These are phyloP conservation scores for Pleurotus pulmonarius DNA, from an alignment of 768 basidiomycete genomes.

Conservation along the genomic window DNA sequence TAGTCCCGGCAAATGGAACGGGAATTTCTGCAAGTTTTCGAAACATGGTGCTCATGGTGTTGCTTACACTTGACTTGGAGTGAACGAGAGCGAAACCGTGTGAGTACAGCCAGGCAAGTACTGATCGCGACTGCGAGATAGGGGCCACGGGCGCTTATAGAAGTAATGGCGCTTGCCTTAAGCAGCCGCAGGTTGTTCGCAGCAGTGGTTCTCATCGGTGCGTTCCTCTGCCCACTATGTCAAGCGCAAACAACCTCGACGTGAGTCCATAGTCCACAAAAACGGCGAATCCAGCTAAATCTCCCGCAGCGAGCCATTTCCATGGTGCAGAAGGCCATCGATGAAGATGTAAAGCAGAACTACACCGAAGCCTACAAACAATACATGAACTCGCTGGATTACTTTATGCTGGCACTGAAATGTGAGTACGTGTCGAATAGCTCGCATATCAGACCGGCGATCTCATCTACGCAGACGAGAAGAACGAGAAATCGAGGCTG, in stretches of 20 bases:
- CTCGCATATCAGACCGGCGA: neutral
- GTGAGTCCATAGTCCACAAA: constrained; percentile 16
- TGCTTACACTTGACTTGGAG: too few relatives aligned
- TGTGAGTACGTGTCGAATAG: constrained; percentile 44
- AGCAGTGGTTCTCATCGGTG: neutral
- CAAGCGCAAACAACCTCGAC: constrained; percentile 30
- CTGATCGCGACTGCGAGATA: too few relatives aligned
- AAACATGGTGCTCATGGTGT: constrained; percentile 24
- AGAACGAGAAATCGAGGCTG: constrained; percentile 88
- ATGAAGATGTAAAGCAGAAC: constrained; percentile 82
- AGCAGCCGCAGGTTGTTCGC: too few relatives aligned
- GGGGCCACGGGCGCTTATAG: too few relatives aligned
- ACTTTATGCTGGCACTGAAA: constrained; percentile 96
- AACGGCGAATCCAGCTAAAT: neutral
- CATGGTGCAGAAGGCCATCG: constrained; percentile 57
- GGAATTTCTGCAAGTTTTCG: constrained; percentile 37
- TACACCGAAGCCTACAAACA: constrained; percentile 93
- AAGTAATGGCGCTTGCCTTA: too few relatives aligned
- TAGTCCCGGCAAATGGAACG: constrained; percentile 24
- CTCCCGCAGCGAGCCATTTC: constrained; percentile 11
- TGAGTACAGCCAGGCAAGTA: too few relatives aligned
- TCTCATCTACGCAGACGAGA: constrained; percentile 58
- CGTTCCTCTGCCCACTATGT: constrained; percentile 17
- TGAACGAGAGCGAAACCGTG: too few relatives aligned
- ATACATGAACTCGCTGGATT: constrained; percentile 94